A percentile compares a stretch with the other conserved stretches of the same genome.
Evolutionary conservation across 176 grass and related monocot genomes (phyloP).

Genomic region (Aegilops umbellulata): DNA sequence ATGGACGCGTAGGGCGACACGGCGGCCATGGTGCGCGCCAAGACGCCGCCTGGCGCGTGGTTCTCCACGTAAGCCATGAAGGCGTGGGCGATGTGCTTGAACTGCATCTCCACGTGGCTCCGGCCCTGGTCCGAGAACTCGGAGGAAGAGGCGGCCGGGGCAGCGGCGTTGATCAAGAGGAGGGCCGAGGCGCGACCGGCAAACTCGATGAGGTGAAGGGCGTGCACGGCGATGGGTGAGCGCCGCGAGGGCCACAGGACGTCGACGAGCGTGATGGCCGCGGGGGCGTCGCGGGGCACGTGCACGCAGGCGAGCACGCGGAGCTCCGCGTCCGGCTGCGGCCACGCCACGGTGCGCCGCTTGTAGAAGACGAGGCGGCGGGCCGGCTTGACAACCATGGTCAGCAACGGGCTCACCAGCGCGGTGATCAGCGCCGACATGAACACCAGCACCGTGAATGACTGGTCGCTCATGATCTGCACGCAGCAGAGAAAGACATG

Average conservation of each 20-base stretch:
- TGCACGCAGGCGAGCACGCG: slow-evolving; percentile 61
- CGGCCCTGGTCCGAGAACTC: slow-evolving; percentile 11
- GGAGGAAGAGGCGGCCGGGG: not conserved
- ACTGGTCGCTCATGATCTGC: slow-evolving; percentile 59
- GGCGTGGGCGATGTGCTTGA: slow-evolving; percentile 55
- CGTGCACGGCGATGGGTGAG: slow-evolving; percentile 47
- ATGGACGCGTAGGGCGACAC: slow-evolving; percentile 60
- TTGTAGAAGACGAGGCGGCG: slow-evolving; percentile 64
- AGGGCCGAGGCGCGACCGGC: slow-evolving; percentile 51
- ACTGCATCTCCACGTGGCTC: slow-evolving; percentile 48
- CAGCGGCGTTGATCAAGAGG: slow-evolving; percentile 44
- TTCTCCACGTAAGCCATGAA: slow-evolving; percentile 66
- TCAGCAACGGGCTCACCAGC: slow-evolving; percentile 46
- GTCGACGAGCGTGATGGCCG: slow-evolving; percentile 51
- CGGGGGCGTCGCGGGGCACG: slow-evolving; percentile 51
- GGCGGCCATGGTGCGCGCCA: slow-evolving; percentile 37
- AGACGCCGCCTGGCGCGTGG: slow-evolving; percentile 16
- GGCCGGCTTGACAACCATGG: slow-evolving; percentile 52
- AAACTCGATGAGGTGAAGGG: slow-evolving; percentile 75
- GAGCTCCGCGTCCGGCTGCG: slow-evolving; percentile 52
- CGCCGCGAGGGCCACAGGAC: slow-evolving; percentile 36
- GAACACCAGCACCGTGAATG: slow-evolving; percentile 72
- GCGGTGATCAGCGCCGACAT: slow-evolving; percentile 60
- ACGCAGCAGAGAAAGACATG: not conserved
- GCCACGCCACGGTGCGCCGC: slow-evolving; percentile 60